Percentiles rank a stretch among this genome's conserved stretches.
These are phyloP conservation scores for Picea abies DNA, from an alignment of 83 land plant species.

Conservation along the genomic window DNA sequence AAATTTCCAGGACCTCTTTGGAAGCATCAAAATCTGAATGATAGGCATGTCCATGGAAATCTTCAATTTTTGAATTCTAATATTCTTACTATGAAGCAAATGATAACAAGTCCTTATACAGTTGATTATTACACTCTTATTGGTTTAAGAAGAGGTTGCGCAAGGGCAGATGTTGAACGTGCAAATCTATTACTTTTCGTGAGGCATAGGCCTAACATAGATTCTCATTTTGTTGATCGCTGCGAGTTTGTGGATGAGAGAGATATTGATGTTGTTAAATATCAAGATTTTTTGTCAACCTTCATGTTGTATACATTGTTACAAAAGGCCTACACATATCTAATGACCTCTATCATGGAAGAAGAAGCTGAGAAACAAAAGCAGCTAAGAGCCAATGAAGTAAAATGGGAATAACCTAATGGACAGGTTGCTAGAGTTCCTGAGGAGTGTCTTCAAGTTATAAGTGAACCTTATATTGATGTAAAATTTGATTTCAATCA, in stretches of 20 bases:
- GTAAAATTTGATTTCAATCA: no score
- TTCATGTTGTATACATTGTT: slow-evolving; percentile 57
- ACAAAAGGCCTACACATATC: slow-evolving; percentile 57
- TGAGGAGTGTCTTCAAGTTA: background rate
- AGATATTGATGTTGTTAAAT: slow-evolving; percentile 55
- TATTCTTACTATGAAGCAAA: no score
- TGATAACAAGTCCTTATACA: no score
- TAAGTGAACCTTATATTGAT: no score
- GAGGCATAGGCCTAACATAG: no score
- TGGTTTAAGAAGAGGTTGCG: no score
- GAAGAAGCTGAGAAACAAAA: slow-evolving; percentile 64
- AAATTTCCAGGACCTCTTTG: slow-evolving; percentile 61
- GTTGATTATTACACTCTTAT: no score
- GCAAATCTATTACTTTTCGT: slow-evolving; percentile 56
- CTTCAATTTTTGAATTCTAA: no score
- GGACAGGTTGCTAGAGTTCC: slow-evolving; percentile 4
- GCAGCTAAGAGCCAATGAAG: slow-evolving; percentile 19
- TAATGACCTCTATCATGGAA: slow-evolving; percentile 42
- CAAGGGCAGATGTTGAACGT: no score
- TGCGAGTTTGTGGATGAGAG: slow-evolving; percentile 53
- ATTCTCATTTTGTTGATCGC: slow-evolving; percentile 46
- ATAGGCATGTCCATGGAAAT: no score
- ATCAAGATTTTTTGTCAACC: slow-evolving; percentile 63
- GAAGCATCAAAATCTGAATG: no score
- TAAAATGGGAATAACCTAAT: background rate